Evolutionary conservation across 306 rosid species (phyloP).

Genomic region (Cicer pinnatifidum): DNA sequence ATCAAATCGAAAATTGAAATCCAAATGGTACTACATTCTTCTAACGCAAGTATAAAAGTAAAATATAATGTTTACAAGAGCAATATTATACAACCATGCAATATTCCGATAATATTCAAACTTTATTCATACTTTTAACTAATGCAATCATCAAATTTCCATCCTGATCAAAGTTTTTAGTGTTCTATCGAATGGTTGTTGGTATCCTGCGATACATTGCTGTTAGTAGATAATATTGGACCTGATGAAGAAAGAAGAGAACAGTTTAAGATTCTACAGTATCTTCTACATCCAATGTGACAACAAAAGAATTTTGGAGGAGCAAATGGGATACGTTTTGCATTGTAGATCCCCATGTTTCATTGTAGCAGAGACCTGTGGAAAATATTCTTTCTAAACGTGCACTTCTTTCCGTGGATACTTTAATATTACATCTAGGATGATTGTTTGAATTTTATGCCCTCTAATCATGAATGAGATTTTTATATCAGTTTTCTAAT

Average conservation of each 20-base stretch:
- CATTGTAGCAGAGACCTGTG: constrained; percentile 8
- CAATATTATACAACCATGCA: not conserved
- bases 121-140: constrained; percentile 8
- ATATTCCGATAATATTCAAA: not conserved
- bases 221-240: not conserved
- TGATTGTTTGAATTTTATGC: constrained; percentile 28
- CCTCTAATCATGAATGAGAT: not conserved
- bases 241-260: constrained; percentile 30
- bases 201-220: not conserved
- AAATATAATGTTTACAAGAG: not conserved
- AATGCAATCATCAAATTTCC: constrained; percentile 2
- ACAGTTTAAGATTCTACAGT: constrained; percentile 16
- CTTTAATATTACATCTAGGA: not conserved
- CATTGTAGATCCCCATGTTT: constrained; percentile 2
- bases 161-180: not conserved
- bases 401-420: not conserved
- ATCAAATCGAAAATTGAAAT: constrained; percentile 6
- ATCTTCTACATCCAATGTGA: constrained; percentile 26
- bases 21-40: not conserved
- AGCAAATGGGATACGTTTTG: not conserved
- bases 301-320: constrained; percentile 1
- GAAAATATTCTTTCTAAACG: constrained; percentile 10
- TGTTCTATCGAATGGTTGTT: too few species aligned
- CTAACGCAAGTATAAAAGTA: too few species aligned
- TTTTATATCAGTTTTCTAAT: constrained; percentile 7